phyloP scores from a whole-genome alignment of 1,139 yeast species.

The Debaryomycetaceae sp. region DNA sequence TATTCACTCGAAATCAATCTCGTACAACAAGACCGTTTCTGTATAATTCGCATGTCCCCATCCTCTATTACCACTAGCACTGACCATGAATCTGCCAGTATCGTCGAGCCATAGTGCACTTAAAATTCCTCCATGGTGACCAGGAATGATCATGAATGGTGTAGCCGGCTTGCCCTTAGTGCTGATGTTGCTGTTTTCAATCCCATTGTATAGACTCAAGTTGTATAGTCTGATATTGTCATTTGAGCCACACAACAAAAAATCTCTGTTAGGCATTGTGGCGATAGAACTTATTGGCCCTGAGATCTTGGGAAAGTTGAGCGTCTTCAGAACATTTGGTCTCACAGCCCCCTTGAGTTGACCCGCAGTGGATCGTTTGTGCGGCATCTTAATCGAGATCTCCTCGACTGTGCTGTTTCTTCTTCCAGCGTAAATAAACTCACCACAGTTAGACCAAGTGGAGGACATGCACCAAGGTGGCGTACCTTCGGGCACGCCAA shows the following conservation, averaged over 20 bases:
- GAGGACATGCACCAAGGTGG: slow-evolving; percentile 98
- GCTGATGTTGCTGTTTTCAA: slow-evolving; percentile 21
- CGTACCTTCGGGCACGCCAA: slow-evolving; percentile 58
- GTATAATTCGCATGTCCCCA: slow-evolving; percentile 81
- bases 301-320: slow-evolving; percentile 80
- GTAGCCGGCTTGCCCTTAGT: slow-evolving; percentile 38
- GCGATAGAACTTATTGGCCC: slow-evolving; percentile 86
- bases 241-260: slow-evolving; percentile 79
- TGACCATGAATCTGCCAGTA: slow-evolving; percentile 79
- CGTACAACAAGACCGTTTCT: slow-evolving; percentile 78
- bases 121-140: slow-evolving; percentile 56
- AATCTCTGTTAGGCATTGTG: slow-evolving; percentile 77
- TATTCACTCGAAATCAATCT: slow-evolving; percentile 42
- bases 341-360: slow-evolving; percentile 17
- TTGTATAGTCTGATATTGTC: slow-evolving; percentile 89
- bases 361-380: slow-evolving; percentile 18
- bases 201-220: slow-evolving; percentile 47
- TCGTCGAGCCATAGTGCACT: slow-evolving; percentile 72
- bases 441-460: slow-evolving; percentile 86
- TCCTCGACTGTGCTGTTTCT: slow-evolving; percentile 88
- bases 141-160: slow-evolving; percentile 60
- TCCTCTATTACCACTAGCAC: slow-evolving; percentile 93
- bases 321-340: slow-evolving; percentile 51
- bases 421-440: slow-evolving; percentile 76
- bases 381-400: slow-evolving; percentile 65